These are phyloP conservation scores for Plasmodium sp. DNA, from an alignment of 169 alveolate genomes.

Conservation along the genomic window DNA sequence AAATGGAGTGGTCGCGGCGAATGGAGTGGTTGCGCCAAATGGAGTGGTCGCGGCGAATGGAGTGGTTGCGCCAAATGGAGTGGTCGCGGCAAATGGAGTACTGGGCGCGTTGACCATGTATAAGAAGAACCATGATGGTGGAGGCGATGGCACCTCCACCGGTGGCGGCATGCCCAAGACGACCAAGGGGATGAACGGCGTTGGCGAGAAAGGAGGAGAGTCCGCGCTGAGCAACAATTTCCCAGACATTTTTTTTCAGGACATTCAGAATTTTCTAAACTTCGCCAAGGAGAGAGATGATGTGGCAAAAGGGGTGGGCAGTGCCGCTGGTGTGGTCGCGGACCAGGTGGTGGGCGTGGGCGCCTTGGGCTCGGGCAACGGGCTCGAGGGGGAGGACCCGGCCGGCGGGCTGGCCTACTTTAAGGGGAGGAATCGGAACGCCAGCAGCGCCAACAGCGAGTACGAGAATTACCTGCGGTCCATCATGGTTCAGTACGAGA, in stretches of 20 bases:
- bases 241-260: constrained; percentile 33
- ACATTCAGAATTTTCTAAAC: constrained; percentile 50
- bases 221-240: background rate
- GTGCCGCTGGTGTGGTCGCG: background rate
- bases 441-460: background rate
- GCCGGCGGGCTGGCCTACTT: background rate
- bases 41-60: too few species aligned
- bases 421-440: background rate
- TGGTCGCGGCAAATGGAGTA: too few species aligned
- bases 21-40: background rate
- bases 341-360: background rate
- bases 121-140: background rate
- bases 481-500: constrained; percentile 60
- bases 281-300: constrained; percentile 37
- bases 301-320: background rate
- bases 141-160: background rate
- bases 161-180: background rate
- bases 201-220: background rate
- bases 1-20: background rate
- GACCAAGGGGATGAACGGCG: background rate
- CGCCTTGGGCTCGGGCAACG: background rate
- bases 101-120: background rate
- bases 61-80: background rate
- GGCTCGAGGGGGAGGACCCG: background rate
- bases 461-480: constrained; percentile 31